A percentile compares a stretch with the other conserved stretches of the same genome.
Conservation (phyloP, 208 protist genomes). For the Trypanosoma mega region DNA sequence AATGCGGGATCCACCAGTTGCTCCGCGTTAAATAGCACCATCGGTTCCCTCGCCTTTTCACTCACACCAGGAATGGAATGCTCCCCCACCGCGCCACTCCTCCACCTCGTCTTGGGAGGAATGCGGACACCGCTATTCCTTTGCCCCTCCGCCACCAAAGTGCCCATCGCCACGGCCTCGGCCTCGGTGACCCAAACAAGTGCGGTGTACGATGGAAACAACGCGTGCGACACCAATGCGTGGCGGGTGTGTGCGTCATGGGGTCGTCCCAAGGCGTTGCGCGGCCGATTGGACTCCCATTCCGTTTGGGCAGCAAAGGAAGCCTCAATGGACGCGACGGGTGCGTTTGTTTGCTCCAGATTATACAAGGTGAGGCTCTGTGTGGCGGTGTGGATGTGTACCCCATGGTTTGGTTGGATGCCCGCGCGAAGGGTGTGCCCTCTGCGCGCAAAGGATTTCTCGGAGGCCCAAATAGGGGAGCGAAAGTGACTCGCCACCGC, state of each 20-base stretch:
- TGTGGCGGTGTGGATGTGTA: conserved; percentile 11
- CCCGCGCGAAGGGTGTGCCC: conserved; percentile 24
- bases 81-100: not conserved
- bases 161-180: conserved; percentile 29
- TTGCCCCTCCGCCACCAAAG: conserved; percentile 29
- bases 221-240: conserved; percentile 17
- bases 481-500: conserved; percentile 27
- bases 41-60: not conserved
- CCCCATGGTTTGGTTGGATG: conserved; percentile 24
- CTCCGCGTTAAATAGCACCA: conserved; percentile 44
- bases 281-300: not conserved
- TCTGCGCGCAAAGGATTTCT: conserved; percentile 12
- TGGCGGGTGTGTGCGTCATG: not conserved
- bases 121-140: conserved; percentile 21
- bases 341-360: conserved; percentile 50
- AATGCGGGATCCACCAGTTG: conserved; percentile 40
- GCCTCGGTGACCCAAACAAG: conserved; percentile 37
- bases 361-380: conserved; percentile 41
- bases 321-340: not conserved
- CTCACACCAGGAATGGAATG: too few relatives aligned
- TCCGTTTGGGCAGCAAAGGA: not conserved
- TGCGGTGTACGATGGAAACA: conserved; percentile 13
- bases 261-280: conserved; percentile 12
- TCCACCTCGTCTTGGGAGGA: not conserved
- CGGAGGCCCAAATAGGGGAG: conserved; percentile 48